Evolutionary conservation across 805 yeast species (phyloP), one percentile per base, ranked within the genome.

Genomic region (Teunomyces panamensis): DNA sequence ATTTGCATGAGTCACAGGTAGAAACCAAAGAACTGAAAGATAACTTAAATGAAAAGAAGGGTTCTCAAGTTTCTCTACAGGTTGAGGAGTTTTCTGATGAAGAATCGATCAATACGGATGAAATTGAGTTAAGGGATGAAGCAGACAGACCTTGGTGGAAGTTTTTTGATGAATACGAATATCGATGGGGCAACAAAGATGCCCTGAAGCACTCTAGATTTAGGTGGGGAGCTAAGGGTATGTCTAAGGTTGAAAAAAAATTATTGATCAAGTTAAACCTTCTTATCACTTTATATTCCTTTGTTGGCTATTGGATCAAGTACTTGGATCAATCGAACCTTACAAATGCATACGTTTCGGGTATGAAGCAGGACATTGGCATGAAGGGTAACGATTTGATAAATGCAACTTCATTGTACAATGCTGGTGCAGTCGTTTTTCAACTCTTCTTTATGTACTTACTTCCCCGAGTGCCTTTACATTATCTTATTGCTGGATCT

Each of bases 71-170:
- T 9, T 30, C 43, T 9, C 10, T 30, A 5, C 14, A 16, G 2
- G 29, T 27, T 17, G 26, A 30, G 30, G 34, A 39, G n/a, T 4
- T 30, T 9, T 39, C 34, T n/a, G 43, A 16, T n/a, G 7, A 10
- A 4, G 34, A 39, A 28, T 17, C 17, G 6, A 29, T 16, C 9
- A n/a, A 3, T 5, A 16, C 33, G 16, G 17, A 39, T 10, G 14
- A 16, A 20, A 24, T 24, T 37, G 81, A 77, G 54, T 73, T 69
- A 52, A 62, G 82, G 49, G 83, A 79, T 56, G 83, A 78, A 58
- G 80, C 81, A 3, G 55, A 73, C 46, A 65, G 81, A 44, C 68
- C 73, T 27, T 78, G 81, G 78, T 75, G 69, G 68, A 68, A 67
- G 30, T 75, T 64, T 49, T 77, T 77, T 39, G 69, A 65, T 49